Percentiles rank a stretch among this genome's conserved stretches.
Conservation (phyloP, 352 stramenopile species). For the Hyaloperonospora arabidopsidis region DNA sequence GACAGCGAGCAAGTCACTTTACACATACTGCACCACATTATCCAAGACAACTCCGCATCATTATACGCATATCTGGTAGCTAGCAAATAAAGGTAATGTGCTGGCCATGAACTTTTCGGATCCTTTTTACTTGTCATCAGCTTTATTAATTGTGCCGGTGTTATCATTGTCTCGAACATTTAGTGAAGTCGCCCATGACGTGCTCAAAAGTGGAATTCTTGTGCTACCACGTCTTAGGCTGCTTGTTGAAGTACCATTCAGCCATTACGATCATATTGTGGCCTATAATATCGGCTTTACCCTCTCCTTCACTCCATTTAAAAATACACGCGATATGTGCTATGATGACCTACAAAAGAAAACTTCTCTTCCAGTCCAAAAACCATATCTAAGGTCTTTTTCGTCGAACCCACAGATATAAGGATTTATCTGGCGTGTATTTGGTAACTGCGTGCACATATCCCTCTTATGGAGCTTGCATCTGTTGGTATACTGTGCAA, state of each 20-base stretch:
- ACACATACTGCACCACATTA: constrained; percentile 22
- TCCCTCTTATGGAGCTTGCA: too few species aligned
- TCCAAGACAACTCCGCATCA: constrained; percentile 7
- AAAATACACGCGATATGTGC: too few species aligned
- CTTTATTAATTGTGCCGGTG: constrained; percentile 10
- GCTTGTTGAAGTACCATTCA: constrained; percentile 15
- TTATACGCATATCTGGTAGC: constrained; percentile 10
- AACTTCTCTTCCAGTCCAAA: too few species aligned
- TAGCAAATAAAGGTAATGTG: constrained; percentile 22
- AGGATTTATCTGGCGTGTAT: too few species aligned
- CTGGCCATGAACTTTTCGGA: constrained; percentile 6
- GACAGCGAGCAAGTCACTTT: neutral
- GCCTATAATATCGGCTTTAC: too few species aligned
- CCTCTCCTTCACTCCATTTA: too few species aligned
- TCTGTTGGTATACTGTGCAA: too few species aligned
- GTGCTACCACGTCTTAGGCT: constrained; percentile 8
- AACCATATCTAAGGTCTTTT: too few species aligned
- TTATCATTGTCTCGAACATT: constrained; percentile 13
- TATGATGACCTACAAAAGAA: too few species aligned
- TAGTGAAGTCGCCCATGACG: constrained; percentile 11
- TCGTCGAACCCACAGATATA: too few species aligned
- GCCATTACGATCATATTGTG: constrained; percentile 5
- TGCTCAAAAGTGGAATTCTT: constrained; percentile 7
- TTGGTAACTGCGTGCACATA: too few species aligned
- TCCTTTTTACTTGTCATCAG: constrained; percentile 11